These are phyloP conservation scores for Blastobotrys proliferans DNA, from an alignment of 1,139 yeast genomes.

Conservation along the genomic window DNA sequence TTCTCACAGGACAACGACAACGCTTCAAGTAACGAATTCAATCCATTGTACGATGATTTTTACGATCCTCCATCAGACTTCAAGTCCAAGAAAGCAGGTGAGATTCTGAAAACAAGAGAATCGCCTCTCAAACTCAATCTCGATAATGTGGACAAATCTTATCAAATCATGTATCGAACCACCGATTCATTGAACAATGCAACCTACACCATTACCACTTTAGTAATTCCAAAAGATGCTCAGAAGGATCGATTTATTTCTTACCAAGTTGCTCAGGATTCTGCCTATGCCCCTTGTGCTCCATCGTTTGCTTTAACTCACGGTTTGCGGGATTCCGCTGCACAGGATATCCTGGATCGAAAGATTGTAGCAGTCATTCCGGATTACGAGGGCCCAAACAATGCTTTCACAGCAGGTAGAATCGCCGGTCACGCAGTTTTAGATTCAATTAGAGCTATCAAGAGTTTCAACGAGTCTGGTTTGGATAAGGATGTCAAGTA, in stretches of 20 bases:
- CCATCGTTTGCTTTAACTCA: constrained; percentile 25
- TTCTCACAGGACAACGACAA: too few species aligned
- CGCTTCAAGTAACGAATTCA: too few species aligned
- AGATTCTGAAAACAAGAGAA: constrained; percentile 14
- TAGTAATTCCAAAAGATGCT: constrained; percentile 26
- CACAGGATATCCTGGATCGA: constrained; percentile 17
- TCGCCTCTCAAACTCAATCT: constrained; percentile 3
- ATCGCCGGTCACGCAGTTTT: constrained; percentile 23
- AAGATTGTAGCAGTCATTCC: constrained; percentile 23
- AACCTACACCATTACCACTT: constrained; percentile 27
- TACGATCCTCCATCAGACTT: constrained; percentile 22
- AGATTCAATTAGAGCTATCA: constrained; percentile 23
- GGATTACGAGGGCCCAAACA: constrained; percentile 24
- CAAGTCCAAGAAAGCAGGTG: constrained; percentile 18
- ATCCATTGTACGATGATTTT: constrained; percentile 16
- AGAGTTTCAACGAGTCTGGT: constrained; percentile 15
- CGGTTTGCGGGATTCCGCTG: constrained; percentile 5
- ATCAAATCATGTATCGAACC: constrained; percentile 24
- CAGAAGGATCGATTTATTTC: constrained; percentile 21
- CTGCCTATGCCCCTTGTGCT: constrained; percentile 28
- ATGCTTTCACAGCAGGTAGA: constrained; percentile 24
- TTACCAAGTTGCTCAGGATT: constrained; percentile 32
- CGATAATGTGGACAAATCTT: constrained; percentile 17
- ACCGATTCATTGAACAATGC: constrained; percentile 22
- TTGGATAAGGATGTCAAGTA: constrained; percentile 16